phyloP scores from a whole-genome alignment of 306 rosid genomes.

The Lupinus albus region DNA sequence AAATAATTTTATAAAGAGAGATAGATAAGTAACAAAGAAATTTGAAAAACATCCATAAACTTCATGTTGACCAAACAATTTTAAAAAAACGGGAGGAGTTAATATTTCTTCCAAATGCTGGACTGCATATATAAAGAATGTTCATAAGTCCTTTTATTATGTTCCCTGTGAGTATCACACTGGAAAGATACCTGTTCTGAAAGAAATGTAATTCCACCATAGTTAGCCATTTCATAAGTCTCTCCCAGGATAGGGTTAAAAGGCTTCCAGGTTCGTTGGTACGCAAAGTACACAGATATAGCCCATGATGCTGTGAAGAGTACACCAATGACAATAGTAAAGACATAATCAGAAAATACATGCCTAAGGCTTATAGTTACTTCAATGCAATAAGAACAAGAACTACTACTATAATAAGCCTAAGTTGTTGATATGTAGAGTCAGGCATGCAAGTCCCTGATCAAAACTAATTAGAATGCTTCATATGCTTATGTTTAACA shows the following conservation, averaged over 20 bases:
- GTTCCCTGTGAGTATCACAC: constrained; percentile 24
- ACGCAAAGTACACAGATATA: constrained; percentile 87
- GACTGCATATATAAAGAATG: too few relatives aligned
- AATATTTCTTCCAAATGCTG: constrained; percentile 20
- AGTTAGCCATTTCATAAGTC: constrained; percentile 83
- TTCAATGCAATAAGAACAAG: constrained; percentile 27
- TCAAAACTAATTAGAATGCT: constrained; percentile 27
- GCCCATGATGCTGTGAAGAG: constrained; percentile 84
- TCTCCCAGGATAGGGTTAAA: constrained; percentile 97
- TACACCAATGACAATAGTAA: constrained; percentile 13
- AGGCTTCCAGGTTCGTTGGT: constrained; percentile 96
- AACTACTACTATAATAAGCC: neutral
- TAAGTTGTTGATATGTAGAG: constrained; percentile 9
- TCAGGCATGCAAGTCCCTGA: constrained; percentile 13
- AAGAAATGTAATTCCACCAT: constrained; percentile 71
- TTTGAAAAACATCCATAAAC: neutral
- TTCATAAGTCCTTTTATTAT: neutral
- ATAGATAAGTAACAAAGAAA: constrained; percentile 13
- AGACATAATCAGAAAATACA: constrained; percentile 23
- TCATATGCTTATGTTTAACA: constrained; percentile 23
- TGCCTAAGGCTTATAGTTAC: neutral
- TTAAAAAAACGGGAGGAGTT: constrained; percentile 23
- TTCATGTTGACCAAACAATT: constrained; percentile 26
- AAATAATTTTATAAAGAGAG: neutral
- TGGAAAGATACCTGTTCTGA: constrained; percentile 79